Percentiles rank a stretch among this genome's conserved stretches.
These are phyloP conservation scores for Kodamaea arcana DNA, from an alignment of 1,139 yeast genomes.

Conservation along the genomic window DNA sequence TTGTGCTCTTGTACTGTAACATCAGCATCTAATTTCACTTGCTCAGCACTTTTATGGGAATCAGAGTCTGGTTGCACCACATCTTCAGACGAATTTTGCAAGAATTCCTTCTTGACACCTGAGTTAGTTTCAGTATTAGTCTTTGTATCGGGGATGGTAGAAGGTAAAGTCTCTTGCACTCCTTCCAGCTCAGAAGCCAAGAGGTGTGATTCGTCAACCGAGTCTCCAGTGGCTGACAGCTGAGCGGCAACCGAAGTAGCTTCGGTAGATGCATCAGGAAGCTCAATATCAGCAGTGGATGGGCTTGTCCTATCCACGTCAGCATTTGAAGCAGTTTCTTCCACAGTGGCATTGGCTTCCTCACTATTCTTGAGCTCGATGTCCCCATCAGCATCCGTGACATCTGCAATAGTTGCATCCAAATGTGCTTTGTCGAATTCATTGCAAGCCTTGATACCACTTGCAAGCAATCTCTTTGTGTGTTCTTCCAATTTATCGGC, in stretches of 20 bases:
- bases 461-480: conserved; percentile 24
- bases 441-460: conserved; percentile 31
- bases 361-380: conserved; percentile 10
- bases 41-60: background rate
- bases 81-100: background rate
- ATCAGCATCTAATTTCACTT: conserved; percentile 27
- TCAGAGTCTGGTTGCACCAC: conserved; percentile 5
- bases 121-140: background rate
- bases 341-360: conserved; percentile 1
- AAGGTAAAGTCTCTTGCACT: conserved; percentile 7
- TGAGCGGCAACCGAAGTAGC: background rate
- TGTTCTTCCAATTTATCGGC: conserved; percentile 20
- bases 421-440: conserved; percentile 15
- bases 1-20: conserved; percentile 36
- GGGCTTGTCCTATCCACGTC: background rate
- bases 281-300: background rate
- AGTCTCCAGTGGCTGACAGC: background rate
- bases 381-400: conserved; percentile 8
- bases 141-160: background rate
- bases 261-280: background rate
- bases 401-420: conserved; percentile 9
- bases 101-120: background rate
- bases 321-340: background rate
- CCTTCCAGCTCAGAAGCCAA: background rate
- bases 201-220: background rate